Conservation (phyloP, 1,139 yeast species). For the Candida glucosophila region DNA sequence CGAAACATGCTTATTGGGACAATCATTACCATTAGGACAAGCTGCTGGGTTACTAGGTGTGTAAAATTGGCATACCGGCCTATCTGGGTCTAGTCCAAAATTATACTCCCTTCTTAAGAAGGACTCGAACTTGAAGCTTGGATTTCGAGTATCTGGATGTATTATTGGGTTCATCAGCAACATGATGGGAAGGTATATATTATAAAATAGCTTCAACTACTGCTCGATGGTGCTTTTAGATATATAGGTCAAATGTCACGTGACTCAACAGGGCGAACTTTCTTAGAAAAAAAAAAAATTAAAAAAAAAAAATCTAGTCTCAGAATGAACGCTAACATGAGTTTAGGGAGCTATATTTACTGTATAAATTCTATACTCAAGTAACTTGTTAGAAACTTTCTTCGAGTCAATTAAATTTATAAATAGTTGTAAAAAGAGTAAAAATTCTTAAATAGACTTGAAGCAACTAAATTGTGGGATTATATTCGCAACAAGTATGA, state of each 20-base stretch:
- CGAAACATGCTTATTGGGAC: conserved; percentile 85
- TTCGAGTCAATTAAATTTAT: no score
- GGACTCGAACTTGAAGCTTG: conserved; percentile 71
- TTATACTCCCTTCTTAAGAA: conserved; percentile 73
- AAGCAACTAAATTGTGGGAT: no score
- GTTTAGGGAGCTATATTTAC: no score
- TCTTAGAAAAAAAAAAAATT: no score
- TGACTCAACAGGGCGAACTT: no score
- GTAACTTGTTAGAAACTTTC: no score
- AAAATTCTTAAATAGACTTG: no score
- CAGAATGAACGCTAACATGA: no score
- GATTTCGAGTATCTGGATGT: conserved; percentile 34
- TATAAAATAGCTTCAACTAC: neutral
- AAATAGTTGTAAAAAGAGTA: no score
- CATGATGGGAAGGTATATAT: conserved; percentile 10
- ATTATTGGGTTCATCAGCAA: conserved; percentile 30
- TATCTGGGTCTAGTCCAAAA: conserved; percentile 79
- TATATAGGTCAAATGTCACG: neutral
- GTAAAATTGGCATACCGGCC: conserved; percentile 80
- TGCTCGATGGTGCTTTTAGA: neutral
- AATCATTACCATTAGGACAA: conserved; percentile 78
- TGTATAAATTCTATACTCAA: no score
- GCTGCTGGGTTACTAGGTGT: conserved; percentile 46
- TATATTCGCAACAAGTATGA: no score
- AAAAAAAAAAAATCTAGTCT: no score